Evolutionary conservation across 1,284 basidiomycete genomes (phyloP).

Genomic region (Cryptococcus sp.): DNA sequence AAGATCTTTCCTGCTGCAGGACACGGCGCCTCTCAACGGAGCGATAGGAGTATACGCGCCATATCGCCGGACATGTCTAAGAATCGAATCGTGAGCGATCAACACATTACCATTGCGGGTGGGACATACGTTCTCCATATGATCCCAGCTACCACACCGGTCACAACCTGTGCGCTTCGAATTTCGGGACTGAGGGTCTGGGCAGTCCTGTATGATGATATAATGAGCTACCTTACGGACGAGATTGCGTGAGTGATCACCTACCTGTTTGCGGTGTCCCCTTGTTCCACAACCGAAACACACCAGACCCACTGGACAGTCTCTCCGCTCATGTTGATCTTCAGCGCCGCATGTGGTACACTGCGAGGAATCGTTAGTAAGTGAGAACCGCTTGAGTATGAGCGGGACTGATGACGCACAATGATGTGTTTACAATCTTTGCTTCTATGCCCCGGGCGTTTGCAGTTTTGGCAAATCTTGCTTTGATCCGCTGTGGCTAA

Average conservation of each 20-base stretch:
- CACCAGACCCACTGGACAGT: constrained; percentile 79
- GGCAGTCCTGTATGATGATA: constrained; percentile 63
- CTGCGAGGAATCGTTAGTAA: constrained; percentile 53
- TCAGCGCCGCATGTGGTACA: constrained; percentile 84
- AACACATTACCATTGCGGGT: neutral
- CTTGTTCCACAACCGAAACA: constrained; percentile 85
- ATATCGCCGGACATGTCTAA: constrained; percentile 82
- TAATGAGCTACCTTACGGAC: neutral
- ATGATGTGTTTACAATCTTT: constrained; percentile 42
- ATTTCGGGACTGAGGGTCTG: constrained; percentile 60
- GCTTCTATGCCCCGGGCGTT: constrained; percentile 41
- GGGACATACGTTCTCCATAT: constrained; percentile 66
- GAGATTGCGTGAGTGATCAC: constrained; percentile 17
- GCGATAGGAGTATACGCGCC: constrained; percentile 82
- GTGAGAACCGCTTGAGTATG: neutral
- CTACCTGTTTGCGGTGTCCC: constrained; percentile 74
- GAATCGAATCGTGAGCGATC: constrained; percentile 1
- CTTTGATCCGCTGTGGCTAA: constrained; percentile 43
- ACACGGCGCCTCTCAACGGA: constrained; percentile 59
- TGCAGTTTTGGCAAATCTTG: constrained; percentile 46
- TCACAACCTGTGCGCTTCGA: constrained; percentile 61
- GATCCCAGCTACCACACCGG: constrained; percentile 69
- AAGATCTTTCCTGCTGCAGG: constrained; percentile 53
- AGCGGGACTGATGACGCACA: constrained; percentile 22
- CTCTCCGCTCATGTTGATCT: constrained; percentile 77